phyloP scores from a whole-genome alignment of 805 yeast species.

The Yamadazyma akitaensis region DNA sequence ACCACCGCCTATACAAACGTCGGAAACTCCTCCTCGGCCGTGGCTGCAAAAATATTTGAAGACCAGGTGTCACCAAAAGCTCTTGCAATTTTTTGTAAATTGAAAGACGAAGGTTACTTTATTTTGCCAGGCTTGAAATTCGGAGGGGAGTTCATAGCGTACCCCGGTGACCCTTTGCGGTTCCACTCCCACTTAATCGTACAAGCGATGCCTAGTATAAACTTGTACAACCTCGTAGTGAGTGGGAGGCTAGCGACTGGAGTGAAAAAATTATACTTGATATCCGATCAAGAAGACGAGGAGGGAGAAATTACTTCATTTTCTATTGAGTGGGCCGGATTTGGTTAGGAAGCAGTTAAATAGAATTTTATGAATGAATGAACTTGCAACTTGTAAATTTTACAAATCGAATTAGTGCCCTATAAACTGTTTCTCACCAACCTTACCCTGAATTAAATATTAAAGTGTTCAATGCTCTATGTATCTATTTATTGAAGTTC shows the following conservation, averaged over 20 bases:
- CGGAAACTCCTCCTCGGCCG: neutral
- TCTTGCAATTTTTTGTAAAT: slow-evolving; percentile 9
- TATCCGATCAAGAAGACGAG: slow-evolving; percentile 30
- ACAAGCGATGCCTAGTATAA: slow-evolving; percentile 33
- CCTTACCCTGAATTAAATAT: no score
- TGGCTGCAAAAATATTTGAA: slow-evolving; percentile 3
- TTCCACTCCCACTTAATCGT: slow-evolving; percentile 86
- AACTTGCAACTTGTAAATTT: neutral
- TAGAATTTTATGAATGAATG: neutral
- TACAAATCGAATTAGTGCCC: neutral
- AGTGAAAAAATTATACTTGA: slow-evolving; percentile 81
- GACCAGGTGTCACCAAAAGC: slow-evolving; percentile 2
- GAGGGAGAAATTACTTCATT: slow-evolving; percentile 27
- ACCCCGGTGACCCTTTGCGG: slow-evolving; percentile 92
- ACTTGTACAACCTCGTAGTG: slow-evolving; percentile 53
- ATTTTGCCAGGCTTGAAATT: slow-evolving; percentile 85
- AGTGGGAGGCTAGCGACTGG: slow-evolving; percentile 93
- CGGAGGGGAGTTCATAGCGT: slow-evolving; percentile 85
- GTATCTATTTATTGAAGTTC: neutral
- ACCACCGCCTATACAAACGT: neutral
- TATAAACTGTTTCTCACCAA: neutral
- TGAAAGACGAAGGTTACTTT: slow-evolving; percentile 47
- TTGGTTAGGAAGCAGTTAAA: slow-evolving; percentile 70
- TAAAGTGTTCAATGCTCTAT: no score
- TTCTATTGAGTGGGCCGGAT: slow-evolving; percentile 95